phyloP scores from a whole-genome alignment of 192 early-diverging fungal genomes.

The Radiomyces spectabilis region DNA sequence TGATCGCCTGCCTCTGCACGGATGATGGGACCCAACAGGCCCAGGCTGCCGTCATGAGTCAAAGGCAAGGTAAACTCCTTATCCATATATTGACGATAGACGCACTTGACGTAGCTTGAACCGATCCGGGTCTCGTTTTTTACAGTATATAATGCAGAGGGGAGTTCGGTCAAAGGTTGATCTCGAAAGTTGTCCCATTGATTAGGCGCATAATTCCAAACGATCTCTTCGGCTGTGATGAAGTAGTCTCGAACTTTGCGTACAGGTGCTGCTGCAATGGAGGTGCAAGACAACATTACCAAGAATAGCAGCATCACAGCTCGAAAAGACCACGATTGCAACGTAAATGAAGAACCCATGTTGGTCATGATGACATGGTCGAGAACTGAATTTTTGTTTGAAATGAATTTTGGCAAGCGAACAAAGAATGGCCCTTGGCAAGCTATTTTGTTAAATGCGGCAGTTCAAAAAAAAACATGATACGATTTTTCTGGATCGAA shows the following conservation, averaged over 20 bases:
- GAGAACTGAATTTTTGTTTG: too few species aligned
- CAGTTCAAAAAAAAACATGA: too few species aligned
- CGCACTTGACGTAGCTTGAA: conserved; percentile 24
- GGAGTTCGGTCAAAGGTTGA: conserved; percentile 13
- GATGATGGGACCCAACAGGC: conserved; percentile 30
- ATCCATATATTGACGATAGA: conserved; percentile 32
- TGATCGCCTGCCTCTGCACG: conserved; percentile 31
- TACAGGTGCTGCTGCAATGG: too few species aligned
- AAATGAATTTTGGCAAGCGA: too few species aligned
- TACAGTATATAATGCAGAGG: conserved; percentile 20
- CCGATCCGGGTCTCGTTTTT: conserved; percentile 23
- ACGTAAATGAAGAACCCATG: too few species aligned
- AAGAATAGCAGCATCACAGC: too few species aligned
- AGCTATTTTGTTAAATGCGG: too few species aligned
- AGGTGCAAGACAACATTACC: too few species aligned
- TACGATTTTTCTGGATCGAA: too few species aligned
- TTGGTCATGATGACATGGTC: too few species aligned
- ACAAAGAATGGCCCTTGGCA: too few species aligned
- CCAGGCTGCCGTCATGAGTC: conserved; percentile 22
- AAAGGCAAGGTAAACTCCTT: conserved; percentile 15
- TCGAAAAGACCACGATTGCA: too few species aligned
- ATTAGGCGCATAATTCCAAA: conserved; percentile 37
- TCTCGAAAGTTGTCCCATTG: conserved; percentile 28
- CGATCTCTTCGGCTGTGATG: conserved; percentile 33
- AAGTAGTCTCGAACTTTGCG: conserved; percentile 29